Evolutionary conservation across 305 asterid genomes (phyloP), one percentile per base, ranked within the genome.

Genomic region (Striga hermonthica): DNA sequence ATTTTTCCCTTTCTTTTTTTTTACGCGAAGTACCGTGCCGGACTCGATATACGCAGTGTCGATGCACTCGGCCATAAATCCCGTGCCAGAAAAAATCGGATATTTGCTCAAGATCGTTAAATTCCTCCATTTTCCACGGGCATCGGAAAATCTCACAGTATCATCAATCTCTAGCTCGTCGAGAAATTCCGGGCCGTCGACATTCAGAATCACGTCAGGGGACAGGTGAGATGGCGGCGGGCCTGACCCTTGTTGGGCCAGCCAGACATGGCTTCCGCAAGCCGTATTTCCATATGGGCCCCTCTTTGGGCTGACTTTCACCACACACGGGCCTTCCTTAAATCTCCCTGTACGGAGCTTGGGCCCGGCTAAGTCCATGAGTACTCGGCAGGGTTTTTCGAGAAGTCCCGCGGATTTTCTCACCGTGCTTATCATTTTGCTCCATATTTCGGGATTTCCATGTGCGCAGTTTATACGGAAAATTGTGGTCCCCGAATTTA

Each of bases 331-430:
- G 54, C 91, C 95, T 47, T 76, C 76, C 60, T 72, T 75, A 54
- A 86, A 77, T 73, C 76, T 84, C 41, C 87, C 91, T 16, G 91
- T 86, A 62, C 95, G 80, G 73, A 86, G 82, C 86, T 86, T 86
- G 39, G 91, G 95, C 64, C 95, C 95, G 72, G 95, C 91, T 65
- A 86, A 81, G 80, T 86, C 95, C 95, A 86, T 86, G 73, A 86
- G 83, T 60, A 86, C 69, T 68, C 79, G 83, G 75, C 91, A 84
- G 31, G 91, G 95, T 72, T 86, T 86, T 76, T 86, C 95, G 43
- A 86, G 79, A 72, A 73, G 77, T n/a, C 62, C 83, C 66, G 95
- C 81, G 70, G 74, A 74, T 60, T 59, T 76, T 75, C 73, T 86
- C 60, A 84, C 84, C 53, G 62, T 74, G 61, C 68, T 73, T 59